Percentiles rank a stretch among this genome's conserved stretches.
Conservation (phyloP, 176 grass and related monocot species). For the Phyllostachys edulis region DNA sequence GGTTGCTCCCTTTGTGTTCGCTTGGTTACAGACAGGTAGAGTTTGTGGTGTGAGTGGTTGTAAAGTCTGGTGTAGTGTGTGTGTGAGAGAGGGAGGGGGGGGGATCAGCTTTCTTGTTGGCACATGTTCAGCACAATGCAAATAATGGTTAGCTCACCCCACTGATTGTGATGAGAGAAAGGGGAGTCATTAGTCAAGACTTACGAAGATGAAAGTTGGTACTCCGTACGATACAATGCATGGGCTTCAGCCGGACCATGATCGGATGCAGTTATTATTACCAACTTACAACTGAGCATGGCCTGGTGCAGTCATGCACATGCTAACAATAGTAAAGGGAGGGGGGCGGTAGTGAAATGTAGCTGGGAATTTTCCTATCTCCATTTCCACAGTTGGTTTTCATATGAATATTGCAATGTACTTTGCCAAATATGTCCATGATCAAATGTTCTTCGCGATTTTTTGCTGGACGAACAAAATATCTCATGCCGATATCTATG, state of each 20-base stretch:
- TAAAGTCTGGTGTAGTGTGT: background rate
- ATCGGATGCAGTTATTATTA: background rate
- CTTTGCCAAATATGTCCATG: background rate
- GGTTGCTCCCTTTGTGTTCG: slow-evolving; percentile 35
- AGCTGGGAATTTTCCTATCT: background rate
- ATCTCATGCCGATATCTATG: background rate
- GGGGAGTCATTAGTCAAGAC: background rate
- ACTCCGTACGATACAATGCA: background rate
- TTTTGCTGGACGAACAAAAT: background rate
- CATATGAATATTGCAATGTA: background rate
- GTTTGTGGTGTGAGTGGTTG: slow-evolving; percentile 44
- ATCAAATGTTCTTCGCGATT: background rate
- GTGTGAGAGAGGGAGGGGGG: background rate
- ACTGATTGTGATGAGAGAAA: background rate
- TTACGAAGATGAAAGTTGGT: background rate
- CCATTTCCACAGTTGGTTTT: background rate
- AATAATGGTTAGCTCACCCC: background rate
- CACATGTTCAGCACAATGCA: background rate
- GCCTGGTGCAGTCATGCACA: background rate
- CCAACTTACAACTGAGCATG: background rate
- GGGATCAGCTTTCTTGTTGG: slow-evolving; percentile 16
- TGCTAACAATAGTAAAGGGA: background rate
- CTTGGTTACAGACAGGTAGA: slow-evolving; percentile 36
- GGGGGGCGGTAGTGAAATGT: background rate
- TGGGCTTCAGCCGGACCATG: background rate